These are phyloP conservation scores for Clarkia xantiana DNA, from an alignment of 345 rosid species.

Conservation along the genomic window DNA sequence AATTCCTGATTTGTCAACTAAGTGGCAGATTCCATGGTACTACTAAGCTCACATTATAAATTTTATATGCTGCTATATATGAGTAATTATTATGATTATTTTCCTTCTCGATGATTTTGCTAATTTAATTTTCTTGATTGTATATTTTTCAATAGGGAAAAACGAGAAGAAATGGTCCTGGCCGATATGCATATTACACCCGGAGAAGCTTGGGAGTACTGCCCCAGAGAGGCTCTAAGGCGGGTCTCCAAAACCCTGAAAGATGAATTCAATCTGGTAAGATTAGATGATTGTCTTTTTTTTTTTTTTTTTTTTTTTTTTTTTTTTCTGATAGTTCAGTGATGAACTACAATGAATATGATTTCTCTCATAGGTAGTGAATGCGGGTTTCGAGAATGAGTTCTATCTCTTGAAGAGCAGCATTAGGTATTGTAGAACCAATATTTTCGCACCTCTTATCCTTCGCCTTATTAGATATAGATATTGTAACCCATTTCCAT, in stretches of 20 bases:
- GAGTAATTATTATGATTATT: not conserved
- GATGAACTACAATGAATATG: conserved; percentile 6
- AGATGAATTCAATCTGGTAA: conserved; percentile 79
- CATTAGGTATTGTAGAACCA: conserved; percentile 23
- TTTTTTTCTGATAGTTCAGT: not conserved
- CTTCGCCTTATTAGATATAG: not conserved
- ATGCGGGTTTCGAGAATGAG: conserved; percentile 97
- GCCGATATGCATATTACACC: conserved; percentile 82
- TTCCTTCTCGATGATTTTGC: not conserved
- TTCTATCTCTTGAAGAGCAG: conserved; percentile 65
- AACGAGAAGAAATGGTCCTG: conserved; percentile 79
- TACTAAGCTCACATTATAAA: not conserved
- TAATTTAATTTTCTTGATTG: not conserved
- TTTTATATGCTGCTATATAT: conserved; percentile 2
- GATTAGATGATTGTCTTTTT: not conserved
- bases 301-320: not conserved
- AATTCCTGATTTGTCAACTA: conserved; percentile 74
- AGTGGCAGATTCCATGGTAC: conserved; percentile 64
- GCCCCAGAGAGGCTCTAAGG: conserved; percentile 82
- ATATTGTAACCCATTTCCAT: not conserved
- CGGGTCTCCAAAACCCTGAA: conserved; percentile 50
- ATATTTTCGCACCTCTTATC: conserved; percentile 3
- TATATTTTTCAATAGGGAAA: conserved; percentile 26
- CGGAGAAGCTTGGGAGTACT: conserved; percentile 86
- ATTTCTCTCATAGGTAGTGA: conserved; percentile 41